Conservation (phyloP, 2,329 filamentous ascomycete species). For the Botrytis medusae region DNA sequence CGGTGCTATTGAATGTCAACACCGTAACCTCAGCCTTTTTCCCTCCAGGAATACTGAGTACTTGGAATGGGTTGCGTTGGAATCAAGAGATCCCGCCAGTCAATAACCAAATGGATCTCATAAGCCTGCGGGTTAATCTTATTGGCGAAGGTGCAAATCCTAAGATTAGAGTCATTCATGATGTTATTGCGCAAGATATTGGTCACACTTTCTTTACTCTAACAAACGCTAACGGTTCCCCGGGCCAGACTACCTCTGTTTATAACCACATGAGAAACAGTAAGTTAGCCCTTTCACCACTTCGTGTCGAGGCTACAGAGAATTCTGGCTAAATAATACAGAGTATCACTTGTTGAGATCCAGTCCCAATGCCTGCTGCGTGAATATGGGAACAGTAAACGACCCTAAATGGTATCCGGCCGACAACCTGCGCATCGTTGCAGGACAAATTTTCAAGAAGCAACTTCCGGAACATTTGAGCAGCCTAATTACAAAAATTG, state of each 20-base stretch:
- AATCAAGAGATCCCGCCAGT: not conserved
- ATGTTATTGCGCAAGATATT: not conserved
- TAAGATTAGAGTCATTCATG: not conserved
- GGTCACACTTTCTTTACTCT: no score
- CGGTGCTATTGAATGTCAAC: conserved; percentile 27
- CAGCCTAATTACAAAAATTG: not conserved
- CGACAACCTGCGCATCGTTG: not conserved
- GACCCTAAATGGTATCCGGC: not conserved
- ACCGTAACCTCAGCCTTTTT: conserved; percentile 25
- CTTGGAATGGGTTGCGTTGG: conserved; percentile 13
- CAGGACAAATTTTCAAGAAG: not conserved
- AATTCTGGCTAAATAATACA: not conserved
- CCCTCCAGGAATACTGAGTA: conserved; percentile 3
- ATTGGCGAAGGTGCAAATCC: not conserved
- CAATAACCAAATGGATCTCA: not conserved
- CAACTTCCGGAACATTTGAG: not conserved
- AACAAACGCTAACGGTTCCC: not conserved
- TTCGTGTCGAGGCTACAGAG: not conserved
- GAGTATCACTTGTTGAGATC: not conserved
- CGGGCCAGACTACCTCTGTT: not conserved
- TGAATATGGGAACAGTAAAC: not conserved
- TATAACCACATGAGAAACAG: not conserved
- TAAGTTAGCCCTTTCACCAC: not conserved
- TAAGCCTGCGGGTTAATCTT: not conserved
- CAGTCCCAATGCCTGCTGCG: not conserved